A percentile compares a stretch with the other conserved stretches of the same genome.
Conservation (phyloP, 2,329 filamentous ascomycete genomes). For the Aspergillus fischeri region DNA sequence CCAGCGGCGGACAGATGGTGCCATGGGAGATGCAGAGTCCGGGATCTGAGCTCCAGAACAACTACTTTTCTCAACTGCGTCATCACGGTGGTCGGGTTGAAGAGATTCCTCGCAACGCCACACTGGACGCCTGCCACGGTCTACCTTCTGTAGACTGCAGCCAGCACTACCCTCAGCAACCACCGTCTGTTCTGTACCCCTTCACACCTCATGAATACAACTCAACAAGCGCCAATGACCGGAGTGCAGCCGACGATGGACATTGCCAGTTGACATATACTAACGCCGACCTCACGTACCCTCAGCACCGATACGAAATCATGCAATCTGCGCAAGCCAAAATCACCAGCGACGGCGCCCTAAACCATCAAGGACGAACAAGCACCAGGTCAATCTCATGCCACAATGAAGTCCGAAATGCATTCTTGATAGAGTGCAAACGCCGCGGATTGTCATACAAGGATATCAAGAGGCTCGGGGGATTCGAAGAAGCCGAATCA, state of each 20-base stretch:
- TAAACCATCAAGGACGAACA: background rate
- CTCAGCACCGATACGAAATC: background rate
- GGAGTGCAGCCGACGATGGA: background rate
- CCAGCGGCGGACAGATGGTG: background rate
- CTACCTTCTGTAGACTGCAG: background rate
- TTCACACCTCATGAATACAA: background rate
- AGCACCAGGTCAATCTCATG: constrained; percentile 8
- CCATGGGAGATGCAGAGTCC: constrained; percentile 3
- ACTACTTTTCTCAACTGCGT: background rate
- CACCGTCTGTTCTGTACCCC: background rate
- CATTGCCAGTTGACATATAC: background rate
- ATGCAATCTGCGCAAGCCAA: constrained; percentile 1
- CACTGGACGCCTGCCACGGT: background rate
- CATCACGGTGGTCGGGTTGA: background rate
- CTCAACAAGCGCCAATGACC: background rate
- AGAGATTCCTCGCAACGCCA: constrained; percentile 1
- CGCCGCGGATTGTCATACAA: constrained; percentile 43
- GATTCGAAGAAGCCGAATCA: constrained; percentile 45
- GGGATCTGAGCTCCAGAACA: background rate
- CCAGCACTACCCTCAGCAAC: constrained; percentile 1
- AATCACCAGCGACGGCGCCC: background rate
- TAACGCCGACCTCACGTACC: background rate
- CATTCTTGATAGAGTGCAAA: constrained; percentile 40
- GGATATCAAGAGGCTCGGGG: constrained; percentile 42
- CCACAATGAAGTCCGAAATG: constrained; percentile 29